Conservation (phyloP, 352 stramenopile genomes). For the Phytophthora citrophthora region DNA sequence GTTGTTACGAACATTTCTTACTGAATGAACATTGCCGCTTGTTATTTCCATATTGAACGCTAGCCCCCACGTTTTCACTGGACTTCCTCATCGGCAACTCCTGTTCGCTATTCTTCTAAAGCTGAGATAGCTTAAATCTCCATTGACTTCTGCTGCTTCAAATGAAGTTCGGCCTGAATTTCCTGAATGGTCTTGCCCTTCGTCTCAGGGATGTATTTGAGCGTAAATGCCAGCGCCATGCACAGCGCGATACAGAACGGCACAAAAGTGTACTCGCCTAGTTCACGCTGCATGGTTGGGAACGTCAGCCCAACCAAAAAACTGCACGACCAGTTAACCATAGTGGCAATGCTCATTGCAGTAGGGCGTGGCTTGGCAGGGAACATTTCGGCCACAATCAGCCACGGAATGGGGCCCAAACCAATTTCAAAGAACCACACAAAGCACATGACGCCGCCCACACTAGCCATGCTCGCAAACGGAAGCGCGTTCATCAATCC, state of each 20-base stretch:
- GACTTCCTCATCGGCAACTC: slow-evolving; percentile 6
- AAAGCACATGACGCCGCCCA: slow-evolving; percentile 78
- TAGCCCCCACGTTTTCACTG: not conserved
- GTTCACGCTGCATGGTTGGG: slow-evolving; percentile 86
- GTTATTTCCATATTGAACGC: slow-evolving; percentile 5
- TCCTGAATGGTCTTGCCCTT: slow-evolving; percentile 85
- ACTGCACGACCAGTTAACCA: slow-evolving; percentile 96
- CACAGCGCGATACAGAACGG: slow-evolving; percentile 89
- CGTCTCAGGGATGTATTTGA: slow-evolving; percentile 91
- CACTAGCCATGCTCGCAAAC: slow-evolving; percentile 62
- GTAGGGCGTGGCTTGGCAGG: slow-evolving; percentile 92
- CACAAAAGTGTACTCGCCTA: slow-evolving; percentile 91
- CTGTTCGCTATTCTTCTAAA: slow-evolving; percentile 17
- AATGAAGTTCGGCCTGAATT: slow-evolving; percentile 65
- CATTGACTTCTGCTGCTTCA: slow-evolving; percentile 40
- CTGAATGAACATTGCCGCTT: slow-evolving; percentile 6
- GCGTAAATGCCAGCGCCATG: slow-evolving; percentile 76
- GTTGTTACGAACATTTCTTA: slow-evolving; percentile 5
- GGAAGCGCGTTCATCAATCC: slow-evolving; percentile 69
- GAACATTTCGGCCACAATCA: slow-evolving; percentile 98
- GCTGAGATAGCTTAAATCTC: slow-evolving; percentile 20
- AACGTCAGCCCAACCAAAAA: slow-evolving; percentile 95
- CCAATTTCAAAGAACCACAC: slow-evolving; percentile 81
- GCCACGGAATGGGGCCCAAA: slow-evolving; percentile 94
- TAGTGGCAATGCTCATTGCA: slow-evolving; percentile 91